A percentile compares a stretch with the other conserved stretches of the same genome.
These are phyloP conservation scores for Pythium monospermum DNA, from an alignment of 352 stramenopile species.

Conservation along the genomic window DNA sequence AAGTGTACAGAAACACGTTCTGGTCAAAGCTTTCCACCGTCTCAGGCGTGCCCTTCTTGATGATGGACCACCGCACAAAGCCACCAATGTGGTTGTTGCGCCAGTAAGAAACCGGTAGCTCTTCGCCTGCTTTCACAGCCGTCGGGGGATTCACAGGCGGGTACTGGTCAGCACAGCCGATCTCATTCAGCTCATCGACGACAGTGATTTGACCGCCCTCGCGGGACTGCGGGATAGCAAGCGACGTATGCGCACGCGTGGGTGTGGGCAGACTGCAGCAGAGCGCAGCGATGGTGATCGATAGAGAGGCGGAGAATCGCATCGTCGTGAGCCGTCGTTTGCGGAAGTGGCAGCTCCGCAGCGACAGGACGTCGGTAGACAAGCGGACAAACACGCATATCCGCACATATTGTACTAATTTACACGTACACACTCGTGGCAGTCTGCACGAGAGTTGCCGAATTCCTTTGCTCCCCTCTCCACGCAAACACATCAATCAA, in stretches of 20 bases:
- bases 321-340: no score
- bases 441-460: no score
- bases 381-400: no score
- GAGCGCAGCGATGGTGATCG: background rate
- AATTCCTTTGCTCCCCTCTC: no score
- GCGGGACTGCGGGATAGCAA: background rate
- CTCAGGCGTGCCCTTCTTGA: slow-evolving; percentile 14
- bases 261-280: background rate
- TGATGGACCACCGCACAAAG: slow-evolving; percentile 28
- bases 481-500: no score
- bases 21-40: slow-evolving; percentile 20
- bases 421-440: no score
- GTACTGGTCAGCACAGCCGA: slow-evolving; percentile 6
- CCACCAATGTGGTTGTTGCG: slow-evolving; percentile 33
- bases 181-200: background rate
- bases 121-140: slow-evolving; percentile 8
- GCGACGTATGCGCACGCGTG: background rate
- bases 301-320: no score
- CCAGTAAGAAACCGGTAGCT: slow-evolving; percentile 24
- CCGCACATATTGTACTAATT: no score
- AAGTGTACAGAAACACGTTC: slow-evolving; percentile 27
- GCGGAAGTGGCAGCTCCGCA: no score
- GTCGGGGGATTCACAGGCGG: slow-evolving; percentile 7
- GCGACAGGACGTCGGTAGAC: no score
- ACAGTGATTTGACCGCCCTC: background rate